Evolutionary conservation across 1,139 yeast species (phyloP).

Genomic region (Blastobotrys aristatus): DNA sequence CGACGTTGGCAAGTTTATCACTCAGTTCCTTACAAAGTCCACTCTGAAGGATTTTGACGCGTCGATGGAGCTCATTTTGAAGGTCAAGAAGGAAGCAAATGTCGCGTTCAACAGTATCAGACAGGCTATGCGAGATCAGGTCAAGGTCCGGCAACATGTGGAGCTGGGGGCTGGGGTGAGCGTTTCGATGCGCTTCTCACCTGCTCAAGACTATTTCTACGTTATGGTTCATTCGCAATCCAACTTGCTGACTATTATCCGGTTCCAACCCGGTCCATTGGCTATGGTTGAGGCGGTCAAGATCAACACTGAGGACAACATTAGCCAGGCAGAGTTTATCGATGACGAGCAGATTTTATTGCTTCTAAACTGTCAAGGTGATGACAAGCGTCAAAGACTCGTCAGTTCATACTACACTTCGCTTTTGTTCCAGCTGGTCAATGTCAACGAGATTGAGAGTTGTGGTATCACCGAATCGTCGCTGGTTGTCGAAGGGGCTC

Average conservation of each 20-base stretch:
- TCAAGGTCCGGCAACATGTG: slow-evolving; percentile 1
- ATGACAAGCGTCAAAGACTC: neutral
- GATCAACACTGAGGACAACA: slow-evolving; percentile 2
- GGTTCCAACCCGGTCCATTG: slow-evolving; percentile 3
- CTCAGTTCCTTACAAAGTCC: slow-evolving; percentile 17
- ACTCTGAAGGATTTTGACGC: slow-evolving; percentile 7
- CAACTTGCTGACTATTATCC: neutral
- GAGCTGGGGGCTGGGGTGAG: neutral
- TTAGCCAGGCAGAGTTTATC: slow-evolving; percentile 21
- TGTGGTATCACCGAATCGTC: neutral
- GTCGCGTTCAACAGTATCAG: slow-evolving; percentile 17
- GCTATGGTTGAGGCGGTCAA: slow-evolving; percentile 5
- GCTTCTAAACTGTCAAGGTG: neutral
- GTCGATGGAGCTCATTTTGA: neutral
- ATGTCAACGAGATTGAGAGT: neutral
- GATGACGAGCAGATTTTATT: slow-evolving; percentile 17
- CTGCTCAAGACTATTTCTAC: slow-evolving; percentile 4
- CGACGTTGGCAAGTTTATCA: slow-evolving; percentile 24
- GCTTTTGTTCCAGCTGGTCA: neutral
- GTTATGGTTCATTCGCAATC: neutral
- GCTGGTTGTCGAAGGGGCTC: neutral
- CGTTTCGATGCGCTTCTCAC: neutral
- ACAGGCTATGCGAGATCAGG: slow-evolving; percentile 15
- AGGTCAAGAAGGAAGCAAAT: neutral
- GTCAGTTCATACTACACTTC: neutral